Conservation (phyloP, 495 filamentous ascomycete genomes). For the Hypomontagnella submonticulosa region DNA sequence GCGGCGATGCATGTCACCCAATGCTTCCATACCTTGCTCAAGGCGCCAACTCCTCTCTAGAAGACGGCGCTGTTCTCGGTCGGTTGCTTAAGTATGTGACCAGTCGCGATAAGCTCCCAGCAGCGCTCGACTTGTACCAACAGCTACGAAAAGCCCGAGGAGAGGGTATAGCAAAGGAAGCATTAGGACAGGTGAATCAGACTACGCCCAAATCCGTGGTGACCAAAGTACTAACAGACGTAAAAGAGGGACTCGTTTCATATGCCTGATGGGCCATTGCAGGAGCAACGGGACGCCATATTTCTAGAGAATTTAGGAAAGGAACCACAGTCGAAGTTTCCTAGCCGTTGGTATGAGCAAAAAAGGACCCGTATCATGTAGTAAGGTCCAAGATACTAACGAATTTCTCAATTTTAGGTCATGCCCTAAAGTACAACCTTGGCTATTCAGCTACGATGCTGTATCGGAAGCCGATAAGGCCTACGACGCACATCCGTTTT, state of each 20-base stretch:
- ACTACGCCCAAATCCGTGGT: slow-evolving; percentile 38
- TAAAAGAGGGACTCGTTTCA: slow-evolving; percentile 69
- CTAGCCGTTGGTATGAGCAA: slow-evolving; percentile 36
- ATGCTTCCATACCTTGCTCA: slow-evolving; percentile 77
- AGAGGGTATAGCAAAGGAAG: slow-evolving; percentile 64
- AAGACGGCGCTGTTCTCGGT: slow-evolving; percentile 66
- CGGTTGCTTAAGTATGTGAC: slow-evolving; percentile 64
- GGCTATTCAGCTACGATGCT: slow-evolving; percentile 66
- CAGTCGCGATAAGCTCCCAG: slow-evolving; percentile 54
- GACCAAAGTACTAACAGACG: slow-evolving; percentile 58
- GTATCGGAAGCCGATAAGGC: slow-evolving; percentile 62
- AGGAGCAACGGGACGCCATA: slow-evolving; percentile 61
- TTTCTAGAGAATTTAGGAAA: slow-evolving; percentile 57
- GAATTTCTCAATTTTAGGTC: slow-evolving; percentile 53
- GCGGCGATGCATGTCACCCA: slow-evolving; percentile 72
- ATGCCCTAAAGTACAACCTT: slow-evolving; percentile 64
- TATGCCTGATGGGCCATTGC: slow-evolving; percentile 65
- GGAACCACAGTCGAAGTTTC: slow-evolving; percentile 35
- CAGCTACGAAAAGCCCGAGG: slow-evolving; percentile 68
- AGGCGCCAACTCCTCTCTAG: slow-evolving; percentile 64
- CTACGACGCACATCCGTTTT: slow-evolving; percentile 56
- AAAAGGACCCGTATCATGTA: no score
- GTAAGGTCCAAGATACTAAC: slow-evolving; percentile 6
- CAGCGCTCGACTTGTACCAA: slow-evolving; percentile 67
- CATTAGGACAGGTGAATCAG: slow-evolving; percentile 29